A percentile compares a stretch with the other conserved stretches of the same genome.
These are phyloP conservation scores for Amanita fuliginea DNA, from an alignment of 768 basidiomycete genomes.

Conservation along the genomic window DNA sequence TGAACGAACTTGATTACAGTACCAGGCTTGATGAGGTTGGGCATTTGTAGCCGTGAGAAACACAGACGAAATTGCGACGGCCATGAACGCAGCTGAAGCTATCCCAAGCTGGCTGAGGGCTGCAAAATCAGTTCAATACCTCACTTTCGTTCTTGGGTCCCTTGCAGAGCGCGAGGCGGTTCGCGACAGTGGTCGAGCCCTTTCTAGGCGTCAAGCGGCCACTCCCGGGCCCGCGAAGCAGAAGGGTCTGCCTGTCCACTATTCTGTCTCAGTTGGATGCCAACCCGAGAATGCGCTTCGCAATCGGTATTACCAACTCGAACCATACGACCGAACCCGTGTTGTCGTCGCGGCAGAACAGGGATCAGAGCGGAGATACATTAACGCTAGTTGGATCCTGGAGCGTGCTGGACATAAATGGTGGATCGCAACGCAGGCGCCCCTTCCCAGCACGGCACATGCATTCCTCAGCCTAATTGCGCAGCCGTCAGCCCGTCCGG, in stretches of 20 bases:
- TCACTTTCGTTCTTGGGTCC: slow-evolving; percentile 20
- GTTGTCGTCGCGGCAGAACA: slow-evolving; percentile 34
- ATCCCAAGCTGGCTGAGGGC: slow-evolving; percentile 22
- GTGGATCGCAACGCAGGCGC: slow-evolving; percentile 86
- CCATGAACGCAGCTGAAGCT: slow-evolving; percentile 5
- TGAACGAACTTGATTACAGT: slow-evolving; percentile 41
- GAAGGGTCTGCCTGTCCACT: slow-evolving; percentile 25
- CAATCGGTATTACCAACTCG: slow-evolving; percentile 68
- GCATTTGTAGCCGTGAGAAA: slow-evolving; percentile 4
- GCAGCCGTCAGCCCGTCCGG: slow-evolving; percentile 30
- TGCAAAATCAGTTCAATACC: slow-evolving; percentile 14
- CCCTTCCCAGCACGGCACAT: slow-evolving; percentile 57
- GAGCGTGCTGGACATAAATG: slow-evolving; percentile 62
- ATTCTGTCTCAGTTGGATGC: slow-evolving; percentile 43
- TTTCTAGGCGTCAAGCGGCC: slow-evolving; percentile 9
- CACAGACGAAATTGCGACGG: not conserved
- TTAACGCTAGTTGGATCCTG: slow-evolving; percentile 83
- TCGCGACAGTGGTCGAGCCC: slow-evolving; percentile 20
- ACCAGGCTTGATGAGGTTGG: slow-evolving; percentile 26
- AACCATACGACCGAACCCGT: slow-evolving; percentile 76
- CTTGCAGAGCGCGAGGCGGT: slow-evolving; percentile 24
- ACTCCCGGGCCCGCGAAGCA: slow-evolving; percentile 8
- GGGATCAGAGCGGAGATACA: slow-evolving; percentile 36
- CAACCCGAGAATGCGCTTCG: slow-evolving; percentile 28
- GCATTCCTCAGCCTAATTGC: slow-evolving; percentile 65